These are phyloP conservation scores for Spergularia marina DNA, from an alignment of 148 eudicot genomes.

Conservation along the genomic window DNA sequence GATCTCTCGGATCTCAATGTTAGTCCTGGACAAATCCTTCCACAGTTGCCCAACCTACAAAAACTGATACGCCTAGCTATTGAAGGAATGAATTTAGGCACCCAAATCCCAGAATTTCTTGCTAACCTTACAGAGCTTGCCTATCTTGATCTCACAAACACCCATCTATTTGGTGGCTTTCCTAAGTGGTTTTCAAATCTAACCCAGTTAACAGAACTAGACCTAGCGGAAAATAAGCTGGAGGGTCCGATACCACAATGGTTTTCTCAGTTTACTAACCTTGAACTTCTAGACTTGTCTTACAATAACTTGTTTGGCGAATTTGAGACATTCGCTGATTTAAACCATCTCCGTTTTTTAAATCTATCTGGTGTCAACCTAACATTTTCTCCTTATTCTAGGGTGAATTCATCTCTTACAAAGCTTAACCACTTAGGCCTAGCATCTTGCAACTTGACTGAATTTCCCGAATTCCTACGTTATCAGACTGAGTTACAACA, in stretches of 20 bases:
- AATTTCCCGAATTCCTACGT: constrained; percentile 19
- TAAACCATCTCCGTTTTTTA: constrained; percentile 1
- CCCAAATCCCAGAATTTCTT: constrained; percentile 9
- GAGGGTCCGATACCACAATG: constrained; percentile 21
- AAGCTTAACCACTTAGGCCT: not conserved
- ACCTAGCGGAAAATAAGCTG: constrained; percentile 9
- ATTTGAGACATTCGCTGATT: constrained; percentile 13
- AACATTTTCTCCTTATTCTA: not conserved
- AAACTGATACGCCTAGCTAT: not conserved
- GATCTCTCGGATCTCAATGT: constrained; percentile 3
- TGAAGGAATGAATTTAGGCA: not conserved
- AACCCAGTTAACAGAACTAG: not conserved
- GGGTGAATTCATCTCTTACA: constrained; percentile 11
- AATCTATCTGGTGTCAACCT: constrained; percentile 7
- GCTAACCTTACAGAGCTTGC: constrained; percentile 10
- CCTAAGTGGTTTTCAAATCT: constrained; percentile 18
- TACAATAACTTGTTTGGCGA: not conserved
- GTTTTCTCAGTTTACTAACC: constrained; percentile 17
- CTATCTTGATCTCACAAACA: not conserved
- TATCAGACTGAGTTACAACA: constrained; percentile 8
- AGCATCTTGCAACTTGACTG: constrained; percentile 17
- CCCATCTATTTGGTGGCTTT: constrained; percentile 8
- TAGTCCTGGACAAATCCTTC: not conserved
- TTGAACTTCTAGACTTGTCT: not conserved
- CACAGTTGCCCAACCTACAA: constrained; percentile 14